Evolutionary conservation across 2,329 filamentous ascomycete genomes (phyloP).

Genomic region (Aureobasidium sp.): DNA sequence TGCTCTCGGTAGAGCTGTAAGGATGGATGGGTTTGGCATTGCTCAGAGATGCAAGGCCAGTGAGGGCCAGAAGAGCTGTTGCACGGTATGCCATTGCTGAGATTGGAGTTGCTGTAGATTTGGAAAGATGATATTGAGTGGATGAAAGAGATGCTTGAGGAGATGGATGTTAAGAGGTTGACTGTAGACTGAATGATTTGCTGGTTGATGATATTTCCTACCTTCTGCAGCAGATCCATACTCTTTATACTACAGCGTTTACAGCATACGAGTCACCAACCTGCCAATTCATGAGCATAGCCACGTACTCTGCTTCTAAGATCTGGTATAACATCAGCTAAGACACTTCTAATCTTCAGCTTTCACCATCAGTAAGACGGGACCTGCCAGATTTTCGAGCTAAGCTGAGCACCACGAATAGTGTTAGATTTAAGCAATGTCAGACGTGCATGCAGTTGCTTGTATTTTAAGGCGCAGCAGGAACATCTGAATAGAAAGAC

Average conservation of each 20-base stretch:
- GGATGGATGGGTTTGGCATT: conserved; percentile 8
- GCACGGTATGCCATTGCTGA: conserved; percentile 1
- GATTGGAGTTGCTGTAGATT: not conserved
- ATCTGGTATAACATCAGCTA: conserved; percentile 1
- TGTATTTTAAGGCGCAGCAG: not conserved
- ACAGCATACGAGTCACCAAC: not conserved
- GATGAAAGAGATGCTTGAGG: not conserved
- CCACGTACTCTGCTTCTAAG: not conserved
- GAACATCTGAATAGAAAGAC: not conserved
- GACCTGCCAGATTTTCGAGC: not conserved
- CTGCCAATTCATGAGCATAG: not conserved
- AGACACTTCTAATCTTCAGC: not conserved
- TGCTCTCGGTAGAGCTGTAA: not conserved
- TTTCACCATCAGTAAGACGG: not conserved
- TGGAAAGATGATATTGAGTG: not conserved
- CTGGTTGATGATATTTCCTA: conserved; percentile 2
- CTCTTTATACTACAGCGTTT: not conserved
- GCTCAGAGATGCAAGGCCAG: not conserved
- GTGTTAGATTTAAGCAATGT: not conserved
- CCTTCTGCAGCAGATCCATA: not conserved
- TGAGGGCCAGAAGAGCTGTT: not conserved
- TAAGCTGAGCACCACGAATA: not conserved
- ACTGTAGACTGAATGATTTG: not conserved
- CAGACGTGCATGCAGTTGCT: not conserved
- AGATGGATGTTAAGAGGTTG: not conserved